Evolutionary conservation across 345 rosid genomes (phyloP).

Genomic region (Corymbia maculata): DNA sequence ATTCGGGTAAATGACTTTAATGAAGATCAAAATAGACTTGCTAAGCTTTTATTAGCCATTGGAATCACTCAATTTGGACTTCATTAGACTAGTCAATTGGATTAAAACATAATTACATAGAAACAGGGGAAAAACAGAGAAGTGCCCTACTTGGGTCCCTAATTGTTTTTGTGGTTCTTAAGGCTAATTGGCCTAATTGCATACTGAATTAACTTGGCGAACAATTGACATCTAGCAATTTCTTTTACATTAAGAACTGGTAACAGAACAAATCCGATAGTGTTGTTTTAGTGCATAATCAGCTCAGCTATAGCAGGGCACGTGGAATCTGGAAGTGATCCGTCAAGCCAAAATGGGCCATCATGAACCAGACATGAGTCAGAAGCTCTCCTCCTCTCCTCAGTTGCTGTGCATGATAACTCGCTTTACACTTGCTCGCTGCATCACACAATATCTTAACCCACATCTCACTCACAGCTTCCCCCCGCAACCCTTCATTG

Average conservation of each 20-base stretch:
- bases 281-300: neutral
- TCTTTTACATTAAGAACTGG: neutral
- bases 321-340: constrained; percentile 32
- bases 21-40: neutral
- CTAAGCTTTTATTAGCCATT: neutral
- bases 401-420: constrained; percentile 32
- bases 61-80: neutral
- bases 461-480: constrained; percentile 6
- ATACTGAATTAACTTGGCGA: neutral
- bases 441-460: constrained; percentile 1
- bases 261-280: neutral
- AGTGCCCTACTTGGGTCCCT: neutral
- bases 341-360: constrained; percentile 50
- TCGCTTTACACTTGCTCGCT: constrained; percentile 3
- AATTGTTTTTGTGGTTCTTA: neutral
- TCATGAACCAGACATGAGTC: constrained; percentile 37
- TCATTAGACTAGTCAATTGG: neutral
- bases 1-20: accelerated
- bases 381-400: constrained; percentile 49
- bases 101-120: neutral
- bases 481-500: too few relatives aligned
- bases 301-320: constrained; percentile 27
- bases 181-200: neutral
- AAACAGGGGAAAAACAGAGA: neutral
- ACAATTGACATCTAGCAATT: neutral